Percentiles rank a stretch among this genome's conserved stretches.
Evolutionary conservation across 2,329 filamentous ascomycete genomes (phyloP).

Genomic region (Zasmidium angulare): DNA sequence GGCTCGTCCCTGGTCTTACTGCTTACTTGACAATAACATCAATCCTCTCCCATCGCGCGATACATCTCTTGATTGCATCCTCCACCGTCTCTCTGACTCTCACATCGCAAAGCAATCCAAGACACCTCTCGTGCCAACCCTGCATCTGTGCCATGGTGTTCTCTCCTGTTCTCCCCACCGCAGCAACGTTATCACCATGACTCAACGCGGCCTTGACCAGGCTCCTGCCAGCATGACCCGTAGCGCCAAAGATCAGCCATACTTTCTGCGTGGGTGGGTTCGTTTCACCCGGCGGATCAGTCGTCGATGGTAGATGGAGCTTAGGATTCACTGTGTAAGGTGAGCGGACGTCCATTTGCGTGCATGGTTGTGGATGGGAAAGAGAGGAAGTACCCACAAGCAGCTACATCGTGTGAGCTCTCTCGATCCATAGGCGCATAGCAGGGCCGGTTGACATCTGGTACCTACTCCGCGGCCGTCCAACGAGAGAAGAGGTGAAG

Average conservation of each 20-base stretch:
- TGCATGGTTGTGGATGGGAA: not conserved
- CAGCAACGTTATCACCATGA: slow-evolving; percentile 79
- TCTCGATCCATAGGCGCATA: slow-evolving; percentile 1
- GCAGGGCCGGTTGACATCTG: not conserved
- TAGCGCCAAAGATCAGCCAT: slow-evolving; percentile 96
- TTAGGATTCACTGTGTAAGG: slow-evolving; percentile 22
- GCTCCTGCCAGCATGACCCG: slow-evolving; percentile 93
- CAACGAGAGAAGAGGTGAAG: too few species aligned
- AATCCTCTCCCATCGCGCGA: slow-evolving; percentile 70
- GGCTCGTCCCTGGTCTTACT: not conserved
- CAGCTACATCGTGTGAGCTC: slow-evolving; percentile 7
- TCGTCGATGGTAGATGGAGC: slow-evolving; percentile 71
- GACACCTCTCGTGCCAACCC: slow-evolving; percentile 67
- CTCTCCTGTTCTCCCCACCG: slow-evolving; percentile 81
- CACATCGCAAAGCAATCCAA: slow-evolving; percentile 87
- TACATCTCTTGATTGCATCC: slow-evolving; percentile 66
- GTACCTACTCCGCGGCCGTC: not conserved
- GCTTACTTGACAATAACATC: slow-evolving; percentile 79
- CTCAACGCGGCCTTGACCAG: slow-evolving; percentile 79
- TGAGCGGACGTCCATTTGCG: slow-evolving; percentile 15
- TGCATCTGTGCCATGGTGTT: slow-evolving; percentile 71
- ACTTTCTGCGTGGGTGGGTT: slow-evolving; percentile 73
- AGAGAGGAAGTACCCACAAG: not conserved
- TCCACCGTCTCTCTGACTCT: slow-evolving; percentile 76
- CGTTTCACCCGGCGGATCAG: slow-evolving; percentile 74